Conservation (phyloP, 805 yeast species). For the Myxozyma monticola region DNA sequence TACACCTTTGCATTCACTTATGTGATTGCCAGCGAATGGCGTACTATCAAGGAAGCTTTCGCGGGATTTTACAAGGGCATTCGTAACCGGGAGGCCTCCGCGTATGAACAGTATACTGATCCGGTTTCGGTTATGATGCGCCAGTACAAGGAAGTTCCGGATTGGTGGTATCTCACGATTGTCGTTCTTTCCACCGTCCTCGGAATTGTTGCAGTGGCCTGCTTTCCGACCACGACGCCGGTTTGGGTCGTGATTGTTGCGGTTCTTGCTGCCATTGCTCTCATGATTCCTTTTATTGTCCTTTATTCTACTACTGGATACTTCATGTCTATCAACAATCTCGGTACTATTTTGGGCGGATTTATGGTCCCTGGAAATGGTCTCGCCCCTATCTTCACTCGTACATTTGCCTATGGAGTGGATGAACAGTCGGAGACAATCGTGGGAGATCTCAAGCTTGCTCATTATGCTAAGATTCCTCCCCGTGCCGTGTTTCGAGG, state of each 20-base stretch:
- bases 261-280: slow-evolving; percentile 51
- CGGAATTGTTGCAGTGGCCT: slow-evolving; percentile 38
- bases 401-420: slow-evolving; percentile 58
- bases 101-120: slow-evolving; percentile 53
- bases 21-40: slow-evolving; percentile 60
- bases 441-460: slow-evolving; percentile 59
- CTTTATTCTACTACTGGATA: slow-evolving; percentile 64
- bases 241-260: slow-evolving; percentile 64
- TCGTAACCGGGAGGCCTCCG: slow-evolving; percentile 45
- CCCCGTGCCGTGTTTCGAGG: slow-evolving; percentile 60
- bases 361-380: slow-evolving; percentile 18
- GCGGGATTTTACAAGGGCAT: slow-evolving; percentile 51
- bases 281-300: slow-evolving; percentile 62
- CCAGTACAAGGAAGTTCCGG: slow-evolving; percentile 68
- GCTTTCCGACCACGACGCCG: slow-evolving; percentile 48
- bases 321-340: slow-evolving; percentile 52
- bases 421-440: slow-evolving; percentile 55
- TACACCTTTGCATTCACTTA: slow-evolving; percentile 67
- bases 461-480: slow-evolving; percentile 63
- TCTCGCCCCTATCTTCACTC: slow-evolving; percentile 54
- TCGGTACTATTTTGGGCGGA: slow-evolving; percentile 14
- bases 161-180: too few species aligned
- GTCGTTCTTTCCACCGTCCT: slow-evolving; percentile 44
- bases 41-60: slow-evolving; percentile 56
- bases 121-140: slow-evolving; percentile 42